Evolutionary conservation across 2,329 filamentous ascomycete genomes (phyloP).

Genomic region (Cephalotrichum gorgonifer): DNA sequence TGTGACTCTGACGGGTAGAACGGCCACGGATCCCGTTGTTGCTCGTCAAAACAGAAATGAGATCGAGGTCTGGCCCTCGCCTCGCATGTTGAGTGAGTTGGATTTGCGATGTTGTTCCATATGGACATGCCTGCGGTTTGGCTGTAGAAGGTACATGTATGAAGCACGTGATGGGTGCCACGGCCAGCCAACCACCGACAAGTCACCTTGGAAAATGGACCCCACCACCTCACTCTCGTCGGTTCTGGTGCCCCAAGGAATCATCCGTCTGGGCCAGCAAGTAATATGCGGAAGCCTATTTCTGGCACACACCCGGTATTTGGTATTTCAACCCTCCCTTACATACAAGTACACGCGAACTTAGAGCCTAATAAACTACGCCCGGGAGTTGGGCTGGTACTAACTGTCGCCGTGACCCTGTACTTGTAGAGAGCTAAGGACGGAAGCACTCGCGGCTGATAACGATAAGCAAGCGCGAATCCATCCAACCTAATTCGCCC

Average conservation of each 20-base stretch:
- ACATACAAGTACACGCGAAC: background rate
- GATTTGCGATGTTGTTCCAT: too few species aligned
- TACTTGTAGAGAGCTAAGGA: too few species aligned
- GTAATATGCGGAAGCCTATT: background rate
- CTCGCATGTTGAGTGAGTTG: too few species aligned
- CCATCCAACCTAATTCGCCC: slow-evolving; percentile 13
- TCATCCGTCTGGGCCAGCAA: background rate
- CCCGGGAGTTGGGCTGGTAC: background rate
- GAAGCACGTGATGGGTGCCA: too few species aligned
- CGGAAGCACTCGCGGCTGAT: slow-evolving; percentile 7
- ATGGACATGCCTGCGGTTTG: too few species aligned
- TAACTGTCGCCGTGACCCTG: background rate
- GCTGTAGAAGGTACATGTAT: too few species aligned
- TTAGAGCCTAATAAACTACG: background rate
- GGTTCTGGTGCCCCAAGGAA: background rate
- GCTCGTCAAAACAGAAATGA: too few species aligned
- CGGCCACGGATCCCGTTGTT: too few species aligned
- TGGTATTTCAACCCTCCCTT: background rate
- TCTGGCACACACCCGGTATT: background rate
- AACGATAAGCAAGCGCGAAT: slow-evolving; percentile 21
- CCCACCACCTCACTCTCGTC: too few species aligned
- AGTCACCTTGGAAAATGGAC: too few species aligned
- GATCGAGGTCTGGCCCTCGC: too few species aligned
- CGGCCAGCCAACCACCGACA: too few species aligned
- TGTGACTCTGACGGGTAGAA: background rate